A percentile compares a stretch with the other conserved stretches of the same genome.
phyloP scores from a whole-genome alignment of 768 basidiomycete genomes.

The Naganishia vaughanmartiniae region DNA sequence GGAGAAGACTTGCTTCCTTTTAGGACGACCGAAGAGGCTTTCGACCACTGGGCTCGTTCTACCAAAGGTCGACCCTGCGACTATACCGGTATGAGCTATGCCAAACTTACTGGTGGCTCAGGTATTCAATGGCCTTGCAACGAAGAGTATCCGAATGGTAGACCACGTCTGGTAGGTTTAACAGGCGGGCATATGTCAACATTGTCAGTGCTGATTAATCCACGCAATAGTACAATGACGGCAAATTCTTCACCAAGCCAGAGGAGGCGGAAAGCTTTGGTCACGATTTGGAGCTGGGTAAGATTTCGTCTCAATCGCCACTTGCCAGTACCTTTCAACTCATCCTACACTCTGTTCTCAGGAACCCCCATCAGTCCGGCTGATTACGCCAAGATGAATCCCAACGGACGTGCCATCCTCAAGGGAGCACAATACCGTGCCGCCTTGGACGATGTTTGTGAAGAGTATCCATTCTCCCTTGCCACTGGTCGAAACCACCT shows the following conservation, averaged over 20 bases:
- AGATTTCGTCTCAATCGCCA: not conserved
- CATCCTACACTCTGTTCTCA: constrained; percentile 14
- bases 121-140: constrained; percentile 42
- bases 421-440: constrained; percentile 34
- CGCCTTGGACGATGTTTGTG: constrained; percentile 28
- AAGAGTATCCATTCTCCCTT: constrained; percentile 35
- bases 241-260: constrained; percentile 33
- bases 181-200: not conserved
- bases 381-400: constrained; percentile 33
- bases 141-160: constrained; percentile 29
- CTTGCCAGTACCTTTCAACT: not conserved
- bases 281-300: constrained; percentile 28
- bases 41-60: constrained; percentile 34
- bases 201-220: not conserved
- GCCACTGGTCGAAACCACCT: constrained; percentile 32
- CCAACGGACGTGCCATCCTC: constrained; percentile 36
- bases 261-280: constrained; percentile 34
- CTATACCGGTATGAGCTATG: constrained; percentile 34
- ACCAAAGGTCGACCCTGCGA: constrained; percentile 35
- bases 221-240: constrained; percentile 33
- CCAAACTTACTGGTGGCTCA: constrained; percentile 34
- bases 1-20: constrained; percentile 32
- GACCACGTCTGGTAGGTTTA: constrained; percentile 20
- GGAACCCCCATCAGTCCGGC: constrained; percentile 34
- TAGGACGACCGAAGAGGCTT: constrained; percentile 32